Base-by-base conservation (phyloP, 1,284 basidiomycete species). In the Apiotrichum domesticum region DNA sequence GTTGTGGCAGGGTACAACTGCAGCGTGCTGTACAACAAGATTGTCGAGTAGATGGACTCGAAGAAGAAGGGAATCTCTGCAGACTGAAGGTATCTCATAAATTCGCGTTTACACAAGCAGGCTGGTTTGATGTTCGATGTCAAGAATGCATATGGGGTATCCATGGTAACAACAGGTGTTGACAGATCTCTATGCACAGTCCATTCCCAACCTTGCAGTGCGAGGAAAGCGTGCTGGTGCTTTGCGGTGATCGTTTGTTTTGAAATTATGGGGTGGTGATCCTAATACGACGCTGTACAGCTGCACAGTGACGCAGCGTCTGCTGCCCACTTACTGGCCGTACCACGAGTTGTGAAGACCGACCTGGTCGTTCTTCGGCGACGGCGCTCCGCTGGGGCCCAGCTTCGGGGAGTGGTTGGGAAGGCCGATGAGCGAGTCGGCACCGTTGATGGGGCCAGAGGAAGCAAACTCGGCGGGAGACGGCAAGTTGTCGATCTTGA, bases 1-100 rank as follows among this genome's bases (percentile, higher is more conserved):
- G 83, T 84, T 6, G 80, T 84, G 13, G 75, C 77, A 2, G 77
- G 76, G 0, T 74, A 64, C 40, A 83, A 83, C 46, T 84, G 80
- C 63, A 87, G 84, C 59, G 78, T 84, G 46, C 79, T 90, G 21
- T 91, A 88, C 68, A 89, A 88, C 86, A 84, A 81, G 79, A 82
- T 86, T 47, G 76, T 77, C 63, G 66, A 50, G 29, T n/a, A 50
- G 67, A 15, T 67, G 32, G 42, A 43, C 14, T 10, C 21, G 33
- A 29, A 29, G 6, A 45, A 11, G 21, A 29, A n/a, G 21, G 21
- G 21, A 21, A 21, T 21, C 21, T 21, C 21, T 21, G 21, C 21
- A 40, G 21, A 21, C 21, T 21, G 9, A 39, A 39, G 37, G 13
- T 9, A 13, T 39, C 13, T 39, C 37, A 39, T 9, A 21, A 39